These are phyloP conservation scores for Pecoramyces ruminantium DNA, from an alignment of 192 early-diverging fungal genomes.

Conservation along the genomic window DNA sequence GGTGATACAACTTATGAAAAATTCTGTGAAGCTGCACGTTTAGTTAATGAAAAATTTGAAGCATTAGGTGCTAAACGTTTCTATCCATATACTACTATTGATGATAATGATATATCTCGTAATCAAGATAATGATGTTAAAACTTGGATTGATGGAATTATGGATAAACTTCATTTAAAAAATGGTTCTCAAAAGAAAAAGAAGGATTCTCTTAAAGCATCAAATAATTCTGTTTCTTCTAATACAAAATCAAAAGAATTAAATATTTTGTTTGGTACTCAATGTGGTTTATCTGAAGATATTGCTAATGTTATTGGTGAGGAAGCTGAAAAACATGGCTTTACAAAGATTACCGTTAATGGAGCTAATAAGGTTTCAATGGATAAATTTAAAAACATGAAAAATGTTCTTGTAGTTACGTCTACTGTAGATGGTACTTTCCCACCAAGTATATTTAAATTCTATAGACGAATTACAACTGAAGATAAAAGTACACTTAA, in stretches of 20 bases:
- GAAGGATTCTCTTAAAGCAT: no score
- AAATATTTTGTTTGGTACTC: slow-evolving; percentile 73
- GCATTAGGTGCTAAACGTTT: neutral
- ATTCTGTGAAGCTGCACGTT: neutral
- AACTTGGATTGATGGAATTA: neutral
- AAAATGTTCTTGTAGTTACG: slow-evolving; percentile 58
- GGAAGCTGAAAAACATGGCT: slow-evolving; percentile 61
- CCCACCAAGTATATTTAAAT: slow-evolving; percentile 77
- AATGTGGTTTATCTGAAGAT: slow-evolving; percentile 75
- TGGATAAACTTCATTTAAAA: neutral
- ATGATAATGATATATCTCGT: neutral
- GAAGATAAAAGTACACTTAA: slow-evolving; percentile 33
- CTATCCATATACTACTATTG: neutral
- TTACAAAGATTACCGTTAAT: slow-evolving; percentile 51
- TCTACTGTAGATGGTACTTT: slow-evolving; percentile 94
- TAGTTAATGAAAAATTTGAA: neutral
- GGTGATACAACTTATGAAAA: slow-evolving; percentile 37
- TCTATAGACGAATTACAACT: slow-evolving; percentile 57
- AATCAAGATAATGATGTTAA: neutral
- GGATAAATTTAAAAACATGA: slow-evolving; percentile 63
- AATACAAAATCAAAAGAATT: neutral
- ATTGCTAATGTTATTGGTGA: slow-evolving; percentile 65
- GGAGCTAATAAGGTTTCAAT: slow-evolving; percentile 60
- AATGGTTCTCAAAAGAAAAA: no score
- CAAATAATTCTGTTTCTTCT: no score